Base-by-base conservation (phyloP, 371 early-diverging fungal genomes). In the Nematocida parisii region DNA sequence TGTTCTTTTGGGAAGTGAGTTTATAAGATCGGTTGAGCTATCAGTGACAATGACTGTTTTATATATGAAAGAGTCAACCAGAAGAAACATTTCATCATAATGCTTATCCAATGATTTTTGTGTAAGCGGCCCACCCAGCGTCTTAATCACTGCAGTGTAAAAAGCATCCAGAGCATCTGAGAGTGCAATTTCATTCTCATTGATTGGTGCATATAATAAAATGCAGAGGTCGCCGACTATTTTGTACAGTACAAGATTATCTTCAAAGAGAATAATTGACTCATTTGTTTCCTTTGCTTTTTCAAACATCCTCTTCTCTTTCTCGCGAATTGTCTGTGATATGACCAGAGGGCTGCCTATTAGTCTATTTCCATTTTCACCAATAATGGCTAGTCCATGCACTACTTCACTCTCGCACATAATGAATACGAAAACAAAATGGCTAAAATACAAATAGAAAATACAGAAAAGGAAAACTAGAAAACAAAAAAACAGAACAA, bases 101-200 rank as follows among this genome's bases (percentile, higher is more conserved):
- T 87, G 86, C 66, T 84, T 77, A 56, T 66, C 46, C 9, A 87
- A 24, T 13, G 46, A 33, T 60, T 84, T 83, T 22, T 72, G 67
- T 22, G 71, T 74, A n/a, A 77, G 73, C 7, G 67, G 70, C 0
- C 72, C 84, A 67, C 84, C 84, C 13, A 86, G 50, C n/a, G 83
- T 20, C 72, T 57, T 67, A 15, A 72, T 45, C 2, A 75, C 66
- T 46, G 83, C 84, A 0, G 64, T 39, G 44, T 73, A 75, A 39
- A 87, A 85, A 33, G 74, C 47, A 46, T 86, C 84, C 60, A 87
- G 77, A 5, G 83, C 83, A 58, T 87, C 72, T 0, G 55, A 50
- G 6, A 86, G 56, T 50, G 85, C 73, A 55, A 86, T 70, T 80
- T 87, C 87, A 73, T 87, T 87, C 46, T 60, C 71, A 7, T 83